A percentile compares a stretch with the other conserved stretches of the same genome.
These are phyloP conservation scores for Physaria fendleri DNA, from an alignment of 345 rosid species.

Conservation along the genomic window DNA sequence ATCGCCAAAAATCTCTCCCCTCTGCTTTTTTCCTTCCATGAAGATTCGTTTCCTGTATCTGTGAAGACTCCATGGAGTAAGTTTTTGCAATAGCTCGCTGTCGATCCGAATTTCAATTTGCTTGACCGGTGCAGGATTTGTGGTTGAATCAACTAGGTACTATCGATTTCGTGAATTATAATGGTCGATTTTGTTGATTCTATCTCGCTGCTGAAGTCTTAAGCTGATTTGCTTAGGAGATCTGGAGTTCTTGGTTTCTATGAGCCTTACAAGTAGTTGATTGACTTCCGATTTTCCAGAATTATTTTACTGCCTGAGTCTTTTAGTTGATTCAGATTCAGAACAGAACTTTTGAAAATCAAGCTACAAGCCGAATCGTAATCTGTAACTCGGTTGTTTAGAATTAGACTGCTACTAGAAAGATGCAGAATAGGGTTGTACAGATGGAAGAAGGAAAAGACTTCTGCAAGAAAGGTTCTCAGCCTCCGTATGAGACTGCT, in stretches of 20 bases:
- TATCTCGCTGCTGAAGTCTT: neutral
- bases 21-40: neutral
- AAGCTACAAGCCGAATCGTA: slow-evolving; percentile 6
- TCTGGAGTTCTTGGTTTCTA: neutral
- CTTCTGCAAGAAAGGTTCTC: slow-evolving; percentile 57
- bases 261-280: neutral
- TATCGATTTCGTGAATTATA: slow-evolving; percentile 1
- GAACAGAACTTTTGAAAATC: slow-evolving; percentile 3
- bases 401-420: slow-evolving; percentile 11
- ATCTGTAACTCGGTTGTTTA: neutral
- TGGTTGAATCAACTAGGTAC: neutral
- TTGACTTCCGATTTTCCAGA: neutral
- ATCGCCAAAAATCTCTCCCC: neutral
- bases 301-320: neutral
- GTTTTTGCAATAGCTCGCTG: slow-evolving; percentile 8
- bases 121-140: neutral
- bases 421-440: slow-evolving; percentile 56
- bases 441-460: slow-evolving; percentile 72
- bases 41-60: neutral
- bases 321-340: slow-evolving; percentile 4
- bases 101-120: slow-evolving; percentile 11
- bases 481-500: slow-evolving; percentile 61
- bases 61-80: neutral
- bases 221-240: slow-evolving; percentile 12
- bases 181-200: neutral